These are phyloP conservation scores for Phaeosphaeriaceae sp. DNA, from an alignment of 2,329 filamentous ascomycete species.

Conservation along the genomic window DNA sequence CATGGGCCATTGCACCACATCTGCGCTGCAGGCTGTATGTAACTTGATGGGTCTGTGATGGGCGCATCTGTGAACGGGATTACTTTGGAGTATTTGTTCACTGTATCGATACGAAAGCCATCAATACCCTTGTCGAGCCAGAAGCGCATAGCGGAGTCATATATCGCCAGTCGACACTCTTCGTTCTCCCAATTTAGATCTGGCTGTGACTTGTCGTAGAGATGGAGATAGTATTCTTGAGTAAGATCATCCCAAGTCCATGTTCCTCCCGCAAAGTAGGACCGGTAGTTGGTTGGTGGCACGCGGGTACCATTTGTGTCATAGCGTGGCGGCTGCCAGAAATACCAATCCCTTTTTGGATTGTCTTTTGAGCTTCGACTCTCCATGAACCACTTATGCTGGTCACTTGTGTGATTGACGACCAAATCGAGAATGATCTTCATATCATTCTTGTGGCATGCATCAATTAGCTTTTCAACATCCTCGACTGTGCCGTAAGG, in stretches of 20 bases:
- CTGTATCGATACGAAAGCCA: slow-evolving; percentile 58
- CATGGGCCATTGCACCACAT: slow-evolving; percentile 64
- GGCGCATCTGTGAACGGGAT: slow-evolving; percentile 52
- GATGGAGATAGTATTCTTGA: slow-evolving; percentile 55
- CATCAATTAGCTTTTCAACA: slow-evolving; percentile 66
- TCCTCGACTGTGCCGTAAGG: slow-evolving; percentile 72
- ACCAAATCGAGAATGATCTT: slow-evolving; percentile 77
- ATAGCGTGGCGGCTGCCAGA: slow-evolving; percentile 66
- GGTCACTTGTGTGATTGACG: slow-evolving; percentile 76
- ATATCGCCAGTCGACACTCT: slow-evolving; percentile 53
- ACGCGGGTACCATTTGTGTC: slow-evolving; percentile 60
- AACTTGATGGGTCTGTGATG: slow-evolving; percentile 47
- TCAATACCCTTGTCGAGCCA: slow-evolving; percentile 56
- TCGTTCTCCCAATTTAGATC: slow-evolving; percentile 58
- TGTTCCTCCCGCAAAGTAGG: slow-evolving; percentile 49
- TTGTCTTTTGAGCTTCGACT: slow-evolving; percentile 66
- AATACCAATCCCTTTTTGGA: slow-evolving; percentile 74
- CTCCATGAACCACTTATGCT: slow-evolving; percentile 75
- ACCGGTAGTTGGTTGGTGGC: slow-evolving; percentile 64
- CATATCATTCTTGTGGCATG: slow-evolving; percentile 68
- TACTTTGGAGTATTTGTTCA: slow-evolving; percentile 57
- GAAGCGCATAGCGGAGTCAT: slow-evolving; percentile 54
- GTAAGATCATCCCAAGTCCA: slow-evolving; percentile 56
- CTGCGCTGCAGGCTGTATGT: slow-evolving; percentile 56
- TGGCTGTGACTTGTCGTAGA: slow-evolving; percentile 56